These are phyloP conservation scores for Inga laurina DNA, from an alignment of 306 rosid genomes.

Conservation along the genomic window DNA sequence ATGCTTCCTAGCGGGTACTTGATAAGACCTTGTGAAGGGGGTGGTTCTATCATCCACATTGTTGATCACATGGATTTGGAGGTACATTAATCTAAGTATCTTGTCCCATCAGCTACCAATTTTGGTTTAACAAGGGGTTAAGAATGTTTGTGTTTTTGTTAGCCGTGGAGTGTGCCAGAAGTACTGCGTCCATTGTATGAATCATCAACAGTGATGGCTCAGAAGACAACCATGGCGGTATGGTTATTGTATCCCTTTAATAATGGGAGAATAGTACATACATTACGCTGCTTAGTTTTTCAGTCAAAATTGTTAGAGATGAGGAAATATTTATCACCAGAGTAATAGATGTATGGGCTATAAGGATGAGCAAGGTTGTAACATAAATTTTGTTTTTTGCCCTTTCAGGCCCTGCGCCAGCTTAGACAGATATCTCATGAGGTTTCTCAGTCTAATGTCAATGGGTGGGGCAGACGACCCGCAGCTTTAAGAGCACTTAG, in stretches of 20 bases:
- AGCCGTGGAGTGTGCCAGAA: conserved; percentile 74
- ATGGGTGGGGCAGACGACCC: conserved; percentile 16
- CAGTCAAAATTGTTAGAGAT: not conserved
- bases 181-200: conserved; percentile 85
- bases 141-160: conserved; percentile 20
- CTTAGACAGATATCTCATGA: conserved; percentile 19
- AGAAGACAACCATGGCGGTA: conserved; percentile 77
- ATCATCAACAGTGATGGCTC: conserved; percentile 81
- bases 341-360: not conserved
- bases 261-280: not conserved
- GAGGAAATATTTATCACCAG: not conserved
- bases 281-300: not conserved
- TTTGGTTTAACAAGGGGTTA: conserved; percentile 8
- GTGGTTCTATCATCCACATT: conserved; percentile 84
- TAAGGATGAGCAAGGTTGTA: not conserved
- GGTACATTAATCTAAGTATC: conserved; percentile 31
- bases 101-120: conserved; percentile 11
- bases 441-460: conserved; percentile 7
- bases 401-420: conserved; percentile 18
- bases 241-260: conserved; percentile 4
- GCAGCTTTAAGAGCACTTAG: not conserved
- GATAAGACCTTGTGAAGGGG: conserved; percentile 86
- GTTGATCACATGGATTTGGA: conserved; percentile 85
- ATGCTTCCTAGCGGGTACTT: conserved; percentile 89
- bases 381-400: not conserved